phyloP scores from a whole-genome alignment of 2,329 filamentous ascomycete genomes.

The Fusarium goolgardi region DNA sequence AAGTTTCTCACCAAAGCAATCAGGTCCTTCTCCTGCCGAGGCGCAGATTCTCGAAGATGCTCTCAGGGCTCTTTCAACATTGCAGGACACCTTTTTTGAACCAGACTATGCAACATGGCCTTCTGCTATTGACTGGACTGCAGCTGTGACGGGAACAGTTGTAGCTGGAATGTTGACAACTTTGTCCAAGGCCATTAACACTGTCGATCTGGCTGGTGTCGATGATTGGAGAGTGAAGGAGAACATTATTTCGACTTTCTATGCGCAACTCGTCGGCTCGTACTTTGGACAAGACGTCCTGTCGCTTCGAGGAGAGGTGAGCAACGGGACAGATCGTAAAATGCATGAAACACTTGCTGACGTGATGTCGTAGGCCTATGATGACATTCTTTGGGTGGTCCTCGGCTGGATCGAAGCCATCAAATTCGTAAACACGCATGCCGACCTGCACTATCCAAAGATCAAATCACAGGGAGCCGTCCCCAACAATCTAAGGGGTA shows the following conservation, averaged over 20 bases:
- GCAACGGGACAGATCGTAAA: background rate
- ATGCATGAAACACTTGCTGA: background rate
- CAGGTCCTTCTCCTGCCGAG: constrained; percentile 26
- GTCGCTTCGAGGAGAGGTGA: constrained; percentile 70
- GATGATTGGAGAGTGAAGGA: constrained; percentile 67
- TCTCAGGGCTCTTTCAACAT: constrained; percentile 74
- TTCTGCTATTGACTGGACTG: constrained; percentile 90
- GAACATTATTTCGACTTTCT: constrained; percentile 86
- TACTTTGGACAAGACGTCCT: constrained; percentile 90
- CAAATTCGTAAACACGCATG: constrained; percentile 79
- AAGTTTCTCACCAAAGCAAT: constrained; percentile 22
- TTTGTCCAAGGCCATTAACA: constrained; percentile 70
- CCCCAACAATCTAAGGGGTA: constrained; percentile 45
- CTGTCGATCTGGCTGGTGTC: constrained; percentile 50
- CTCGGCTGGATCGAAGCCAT: constrained; percentile 88
- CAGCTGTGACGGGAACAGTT: constrained; percentile 84
- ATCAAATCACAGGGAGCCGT: constrained; percentile 13
- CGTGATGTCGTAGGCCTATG: constrained; percentile 72
- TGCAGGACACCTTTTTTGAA: constrained; percentile 84
- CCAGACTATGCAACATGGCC: constrained; percentile 86
- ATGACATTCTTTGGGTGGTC: constrained; percentile 96
- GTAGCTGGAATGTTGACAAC: constrained; percentile 78
- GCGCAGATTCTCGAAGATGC: constrained; percentile 59
- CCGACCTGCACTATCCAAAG: constrained; percentile 67
- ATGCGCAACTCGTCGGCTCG: constrained; percentile 78